Conservation (phyloP, 1,284 basidiomycete genomes). For the Ganoderma sp. region DNA sequence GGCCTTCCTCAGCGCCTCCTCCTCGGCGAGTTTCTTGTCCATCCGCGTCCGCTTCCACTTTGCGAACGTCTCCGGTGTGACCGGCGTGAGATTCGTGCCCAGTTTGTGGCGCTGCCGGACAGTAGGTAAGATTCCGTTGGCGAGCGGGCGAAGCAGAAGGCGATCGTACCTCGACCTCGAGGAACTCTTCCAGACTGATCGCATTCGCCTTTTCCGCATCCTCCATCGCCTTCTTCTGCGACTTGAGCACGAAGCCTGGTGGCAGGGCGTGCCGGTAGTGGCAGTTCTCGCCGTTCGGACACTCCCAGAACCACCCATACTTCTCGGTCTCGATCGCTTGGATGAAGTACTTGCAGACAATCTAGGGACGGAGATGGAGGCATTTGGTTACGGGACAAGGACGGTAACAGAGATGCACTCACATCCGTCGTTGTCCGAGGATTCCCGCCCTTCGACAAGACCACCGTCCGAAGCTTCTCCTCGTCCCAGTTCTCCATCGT, state of each 20-base stretch:
- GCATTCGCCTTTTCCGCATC: slow-evolving; percentile 88
- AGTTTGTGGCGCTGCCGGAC: slow-evolving; percentile 90
- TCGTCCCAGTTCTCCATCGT: slow-evolving; percentile 99
- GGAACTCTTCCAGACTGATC: slow-evolving; percentile 96
- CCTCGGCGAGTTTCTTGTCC: slow-evolving; percentile 92
- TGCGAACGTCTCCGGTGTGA: slow-evolving; percentile 93
- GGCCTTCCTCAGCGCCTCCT: slow-evolving; percentile 80
- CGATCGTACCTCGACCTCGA: slow-evolving; percentile 87
- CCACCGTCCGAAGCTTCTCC: slow-evolving; percentile 87
- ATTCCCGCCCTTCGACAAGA: slow-evolving; percentile 89
- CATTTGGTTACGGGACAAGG: neutral
- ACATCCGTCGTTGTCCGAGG: slow-evolving; percentile 93
- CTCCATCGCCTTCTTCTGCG: slow-evolving; percentile 85
- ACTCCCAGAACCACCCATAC: slow-evolving; percentile 96
- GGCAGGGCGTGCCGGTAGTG: slow-evolving; percentile 96
- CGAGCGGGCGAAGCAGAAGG: neutral
- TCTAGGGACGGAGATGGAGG: slow-evolving; percentile 53
- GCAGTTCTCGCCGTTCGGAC: slow-evolving; percentile 86
- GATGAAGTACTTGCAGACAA: slow-evolving; percentile 97
- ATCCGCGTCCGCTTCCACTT: slow-evolving; percentile 93
- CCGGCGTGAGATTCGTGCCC: slow-evolving; percentile 90
- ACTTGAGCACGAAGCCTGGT: slow-evolving; percentile 93
- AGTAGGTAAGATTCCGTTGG: neutral
- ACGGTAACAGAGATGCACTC: slow-evolving; percentile 37
- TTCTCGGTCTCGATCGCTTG: slow-evolving; percentile 95